Conservation (phyloP, 768 basidiomycete species). For the Baorangia bicolor region DNA sequence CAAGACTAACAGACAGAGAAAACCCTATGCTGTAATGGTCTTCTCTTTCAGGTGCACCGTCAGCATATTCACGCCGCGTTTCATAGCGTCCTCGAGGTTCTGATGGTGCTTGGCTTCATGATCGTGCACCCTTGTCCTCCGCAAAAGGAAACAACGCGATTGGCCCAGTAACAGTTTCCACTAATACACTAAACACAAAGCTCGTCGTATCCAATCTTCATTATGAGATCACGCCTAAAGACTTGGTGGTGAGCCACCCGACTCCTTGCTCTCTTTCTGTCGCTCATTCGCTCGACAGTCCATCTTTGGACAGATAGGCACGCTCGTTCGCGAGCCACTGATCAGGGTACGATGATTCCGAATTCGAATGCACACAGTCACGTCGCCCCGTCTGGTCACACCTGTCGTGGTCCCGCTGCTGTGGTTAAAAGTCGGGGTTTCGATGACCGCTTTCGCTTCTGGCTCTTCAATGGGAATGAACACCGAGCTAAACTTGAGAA, state of each 20-base stretch:
- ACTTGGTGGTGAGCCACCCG: slow-evolving; percentile 69
- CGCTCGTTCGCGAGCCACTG: slow-evolving; percentile 87
- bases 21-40: slow-evolving; percentile 43
- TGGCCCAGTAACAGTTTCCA: slow-evolving; percentile 19
- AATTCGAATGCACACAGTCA: slow-evolving; percentile 38
- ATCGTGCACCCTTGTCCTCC: slow-evolving; percentile 56
- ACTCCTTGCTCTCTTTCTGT: background rate
- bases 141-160: slow-evolving; percentile 26
- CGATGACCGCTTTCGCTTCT: slow-evolving; percentile 45
- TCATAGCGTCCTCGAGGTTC: slow-evolving; percentile 56
- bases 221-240: slow-evolving; percentile 88
- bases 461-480: slow-evolving; percentile 34
- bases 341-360: slow-evolving; percentile 85
- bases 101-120: slow-evolving; percentile 75
- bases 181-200: slow-evolving; percentile 45
- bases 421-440: slow-evolving; percentile 31
- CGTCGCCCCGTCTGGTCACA: slow-evolving; percentile 35
- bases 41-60: background rate
- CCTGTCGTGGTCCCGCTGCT: slow-evolving; percentile 31
- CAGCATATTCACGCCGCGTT: slow-evolving; percentile 5
- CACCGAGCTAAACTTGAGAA: slow-evolving; percentile 61
- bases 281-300: slow-evolving; percentile 43
- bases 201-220: slow-evolving; percentile 86
- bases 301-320: slow-evolving; percentile 91
- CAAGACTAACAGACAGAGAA: slow-evolving; percentile 35